A percentile compares a stretch with the other conserved stretches of the same genome.
Conservation (phyloP, 805 yeast genomes). For the Starmera amethionina region DNA sequence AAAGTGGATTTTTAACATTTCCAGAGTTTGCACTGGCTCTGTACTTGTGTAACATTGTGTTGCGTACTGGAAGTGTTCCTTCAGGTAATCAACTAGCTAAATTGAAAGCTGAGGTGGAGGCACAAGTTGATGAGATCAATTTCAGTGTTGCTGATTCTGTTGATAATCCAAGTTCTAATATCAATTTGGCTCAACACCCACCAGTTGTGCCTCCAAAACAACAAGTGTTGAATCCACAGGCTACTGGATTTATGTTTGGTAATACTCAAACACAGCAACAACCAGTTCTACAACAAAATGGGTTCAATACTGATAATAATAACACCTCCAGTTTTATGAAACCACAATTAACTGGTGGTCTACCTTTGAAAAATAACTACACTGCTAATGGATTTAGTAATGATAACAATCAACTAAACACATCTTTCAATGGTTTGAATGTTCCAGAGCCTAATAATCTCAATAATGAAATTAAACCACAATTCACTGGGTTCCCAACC, state of each 20-base stretch:
- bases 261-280: constrained; percentile 7
- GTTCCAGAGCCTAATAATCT: not conserved
- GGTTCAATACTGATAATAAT: constrained; percentile 8
- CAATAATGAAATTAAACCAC: constrained; percentile 34
- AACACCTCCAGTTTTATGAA: constrained; percentile 18
- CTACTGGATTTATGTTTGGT: not conserved
- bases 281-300: constrained; percentile 4
- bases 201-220: constrained; percentile 2
- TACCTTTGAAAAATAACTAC: not conserved
- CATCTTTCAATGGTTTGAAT: not conserved
- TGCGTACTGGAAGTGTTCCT: constrained; percentile 24
- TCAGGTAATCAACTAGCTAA: too few relatives aligned
- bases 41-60: constrained; percentile 70
- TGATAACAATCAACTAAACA: constrained; percentile 3
- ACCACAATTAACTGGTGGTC: constrained; percentile 1
- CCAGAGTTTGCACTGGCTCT: constrained; percentile 93
- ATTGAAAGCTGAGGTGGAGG: constrained; percentile 71
- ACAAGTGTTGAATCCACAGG: not conserved
- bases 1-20: constrained; percentile 74
- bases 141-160: constrained; percentile 54
- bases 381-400: constrained; percentile 13
- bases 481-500: constrained; percentile 25
- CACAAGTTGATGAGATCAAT: constrained; percentile 80
- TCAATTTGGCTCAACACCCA: constrained; percentile 1
- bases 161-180: too few relatives aligned